Percentiles rank a stretch among this genome's conserved stretches.
These are phyloP conservation scores for Carex littledalei DNA, from an alignment of 176 grass and related monocot genomes.

Conservation along the genomic window DNA sequence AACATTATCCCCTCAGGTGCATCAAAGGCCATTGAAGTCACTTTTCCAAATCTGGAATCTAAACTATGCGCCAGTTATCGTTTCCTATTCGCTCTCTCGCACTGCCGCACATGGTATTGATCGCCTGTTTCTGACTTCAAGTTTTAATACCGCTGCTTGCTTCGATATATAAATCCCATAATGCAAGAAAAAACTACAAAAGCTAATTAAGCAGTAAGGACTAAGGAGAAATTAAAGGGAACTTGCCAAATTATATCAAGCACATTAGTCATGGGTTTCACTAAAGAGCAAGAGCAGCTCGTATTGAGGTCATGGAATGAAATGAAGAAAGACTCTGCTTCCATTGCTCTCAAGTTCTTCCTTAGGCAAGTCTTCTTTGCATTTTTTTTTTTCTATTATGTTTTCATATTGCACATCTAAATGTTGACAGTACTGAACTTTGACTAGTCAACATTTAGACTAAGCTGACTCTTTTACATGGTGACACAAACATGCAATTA, in stretches of 20 bases:
- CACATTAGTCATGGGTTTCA: conserved; percentile 35
- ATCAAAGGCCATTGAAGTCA: background rate
- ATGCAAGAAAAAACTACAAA: background rate
- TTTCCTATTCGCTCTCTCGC: background rate
- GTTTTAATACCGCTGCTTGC: background rate
- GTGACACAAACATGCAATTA: background rate
- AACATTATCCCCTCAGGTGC: background rate
- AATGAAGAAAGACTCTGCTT: conserved; percentile 58
- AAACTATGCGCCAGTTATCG: background rate
- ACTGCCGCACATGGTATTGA: background rate
- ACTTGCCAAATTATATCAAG: background rate
- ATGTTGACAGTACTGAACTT: too few relatives aligned
- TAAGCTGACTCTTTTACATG: too few relatives aligned
- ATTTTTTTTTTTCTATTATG: background rate
- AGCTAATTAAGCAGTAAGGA: background rate
- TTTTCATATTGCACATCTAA: too few relatives aligned
- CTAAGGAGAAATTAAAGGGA: background rate
- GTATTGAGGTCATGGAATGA: conserved; percentile 66
- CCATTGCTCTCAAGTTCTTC: conserved; percentile 68
- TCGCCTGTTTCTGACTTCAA: background rate
- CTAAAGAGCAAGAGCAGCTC: conserved; percentile 55
- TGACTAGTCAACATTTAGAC: too few relatives aligned
- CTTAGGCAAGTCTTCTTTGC: conserved; percentile 28
- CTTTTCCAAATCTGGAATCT: background rate
- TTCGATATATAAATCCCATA: background rate